Evolutionary conservation across 2,329 filamentous ascomycete species (phyloP), one percentile per base, ranked within the genome.

Genomic region (Fonsecaea nubica): DNA sequence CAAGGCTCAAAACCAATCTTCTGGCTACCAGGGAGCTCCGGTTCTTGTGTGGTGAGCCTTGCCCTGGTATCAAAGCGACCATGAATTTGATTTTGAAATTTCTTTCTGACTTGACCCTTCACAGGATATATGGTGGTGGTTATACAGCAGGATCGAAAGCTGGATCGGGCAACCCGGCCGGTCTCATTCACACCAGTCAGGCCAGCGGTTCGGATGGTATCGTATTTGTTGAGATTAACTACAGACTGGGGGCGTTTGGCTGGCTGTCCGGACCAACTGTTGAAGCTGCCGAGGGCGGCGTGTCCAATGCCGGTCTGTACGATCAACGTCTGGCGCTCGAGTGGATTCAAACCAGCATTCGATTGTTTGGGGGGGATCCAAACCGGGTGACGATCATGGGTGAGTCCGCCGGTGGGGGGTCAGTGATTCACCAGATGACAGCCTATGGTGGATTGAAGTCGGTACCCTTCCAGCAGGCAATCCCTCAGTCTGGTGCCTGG

Each of bases 381-480:
- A 74, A 77, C 3, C 77, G 78, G 13, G 80, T 87, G 38, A 86
- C 84, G 0, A 77, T 86, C 13, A 78, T 85, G 18, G 84, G 84
- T 5, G 77, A 84, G 71, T 83, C 80, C 33, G 84, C 85, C 35
- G 85, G 58, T 13, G 84, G 78, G 8, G 84, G 83, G 0, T 83
- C 80, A 2, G 81, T 87, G 63, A 79, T 85, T 75, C 84, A 86
- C 69, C 84, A 87, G 62, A 82, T 86, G 66, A 87, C 84, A 30
- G 78, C 83, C 0, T 84, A 79, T 64, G 84, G 83, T 36, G 83
- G 82, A 6, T 70, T 73, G 13, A 10, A 69, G 8, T 65, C 72
- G 1, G 64, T 68, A 15, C 73, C 74, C 3, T 79, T 79, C 68
- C 73, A 78, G 32, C 74, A 74, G 60, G 82, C 82, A 8, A 78